These are phyloP conservation scores for Podospora comata DNA, from an alignment of 495 filamentous ascomycete genomes.

Conservation along the genomic window DNA sequence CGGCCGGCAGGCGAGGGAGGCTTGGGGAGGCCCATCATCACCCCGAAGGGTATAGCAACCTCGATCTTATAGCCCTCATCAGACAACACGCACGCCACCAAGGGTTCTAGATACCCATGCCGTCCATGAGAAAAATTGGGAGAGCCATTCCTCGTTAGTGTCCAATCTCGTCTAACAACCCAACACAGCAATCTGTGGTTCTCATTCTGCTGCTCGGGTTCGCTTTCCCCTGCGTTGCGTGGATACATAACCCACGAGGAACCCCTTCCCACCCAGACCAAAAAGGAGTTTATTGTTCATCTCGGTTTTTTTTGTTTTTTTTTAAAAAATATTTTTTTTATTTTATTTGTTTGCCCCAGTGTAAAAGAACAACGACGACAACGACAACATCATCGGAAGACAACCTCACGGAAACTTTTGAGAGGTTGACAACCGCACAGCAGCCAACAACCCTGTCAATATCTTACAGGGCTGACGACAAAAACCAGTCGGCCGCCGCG, in stretches of 20 bases:
- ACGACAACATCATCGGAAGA: slow-evolving; percentile 6
- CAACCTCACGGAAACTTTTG: not conserved
- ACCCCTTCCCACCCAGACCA: slow-evolving; percentile 12
- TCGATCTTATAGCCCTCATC: slow-evolving; percentile 26
- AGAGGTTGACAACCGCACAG: not conserved
- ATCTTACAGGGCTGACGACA: slow-evolving; percentile 2
- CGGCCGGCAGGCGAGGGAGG: slow-evolving; percentile 9
- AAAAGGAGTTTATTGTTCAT: not conserved
- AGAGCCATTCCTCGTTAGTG: slow-evolving; percentile 9
- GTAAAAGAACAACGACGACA: not conserved
- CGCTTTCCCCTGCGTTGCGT: slow-evolving; percentile 9
- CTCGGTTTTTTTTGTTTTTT: not conserved
- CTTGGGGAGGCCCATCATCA: slow-evolving; percentile 6
- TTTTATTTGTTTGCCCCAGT: not conserved
- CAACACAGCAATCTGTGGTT: not conserved
- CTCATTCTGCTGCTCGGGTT: not conserved
- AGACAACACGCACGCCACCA: slow-evolving; percentile 9
- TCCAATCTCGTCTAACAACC: slow-evolving; percentile 16
- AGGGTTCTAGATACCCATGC: slow-evolving; percentile 16
- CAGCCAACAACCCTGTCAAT: not conserved
- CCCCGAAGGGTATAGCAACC: slow-evolving; percentile 23
- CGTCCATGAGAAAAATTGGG: slow-evolving; percentile 20
- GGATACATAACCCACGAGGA: slow-evolving; percentile 31
- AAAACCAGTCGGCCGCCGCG: not conserved
- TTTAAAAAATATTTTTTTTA: not conserved